Evolutionary conservation across 2,329 filamentous ascomycete species (phyloP), one percentile per base, ranked within the genome.

Genomic region (Xylaria polymorpha): DNA sequence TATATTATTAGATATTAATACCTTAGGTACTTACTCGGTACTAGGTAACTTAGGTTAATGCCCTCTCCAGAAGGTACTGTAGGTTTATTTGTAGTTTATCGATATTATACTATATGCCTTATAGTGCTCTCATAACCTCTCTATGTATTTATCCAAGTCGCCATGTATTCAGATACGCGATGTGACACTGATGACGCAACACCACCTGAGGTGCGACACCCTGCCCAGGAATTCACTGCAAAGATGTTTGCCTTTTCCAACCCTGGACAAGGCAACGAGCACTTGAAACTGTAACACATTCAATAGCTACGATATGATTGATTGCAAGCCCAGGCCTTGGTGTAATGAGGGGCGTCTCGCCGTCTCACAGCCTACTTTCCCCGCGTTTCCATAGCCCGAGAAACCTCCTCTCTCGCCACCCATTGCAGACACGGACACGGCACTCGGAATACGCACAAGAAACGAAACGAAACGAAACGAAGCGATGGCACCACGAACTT

Each of bases 401-500:
- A 15, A 25, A 10, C 57, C 39, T 64, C 50, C 48, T 48, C 62
- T 18, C 69, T 43, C 20, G 20, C 14, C 20, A 4, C n/a, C 55
- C 5, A 20, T 29, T 43, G 20, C 20, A 44, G 55, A 67, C 51
- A 35, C 67, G 44, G 55, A 67, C 51, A 35, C 67, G 44, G 6
- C 56, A 58, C 8, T 55, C 64, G 22, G n/a, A 43, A 29, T 29
- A 58, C 56, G 14, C 67, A 18, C 50, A 18, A 69, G 37, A 25
- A 39, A 20, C 53, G 25, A 29, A 29, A 29, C 25, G 25, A 29
- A 29, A 29, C 25, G 25, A 29, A 29, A 29, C 25, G 25, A 29
- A 29, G 4, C 25, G 5, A 76, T 75, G 73, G 67, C 74, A 1
- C 74, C 75, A 6, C 70, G 66, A 59, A 75, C 73, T 9, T 77